phyloP scores from a whole-genome alignment of 192 early-diverging fungal species.

The Coemansia interrupta region DNA sequence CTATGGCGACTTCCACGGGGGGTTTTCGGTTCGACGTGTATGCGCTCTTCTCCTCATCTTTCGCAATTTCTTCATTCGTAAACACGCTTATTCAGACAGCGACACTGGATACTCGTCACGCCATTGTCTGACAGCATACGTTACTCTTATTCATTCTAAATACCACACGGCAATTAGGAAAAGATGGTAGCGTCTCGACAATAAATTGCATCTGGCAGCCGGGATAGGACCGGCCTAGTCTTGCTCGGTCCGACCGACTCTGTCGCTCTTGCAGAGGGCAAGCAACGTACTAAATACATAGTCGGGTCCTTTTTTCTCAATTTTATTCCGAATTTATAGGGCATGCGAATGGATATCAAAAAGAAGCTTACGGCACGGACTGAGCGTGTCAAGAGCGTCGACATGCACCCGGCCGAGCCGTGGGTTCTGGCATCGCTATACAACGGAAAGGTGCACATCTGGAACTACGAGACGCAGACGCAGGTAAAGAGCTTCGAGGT shows the following conservation, averaged over 20 bases:
- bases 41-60: not conserved
- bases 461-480: slow-evolving; percentile 97
- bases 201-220: not conserved
- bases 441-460: slow-evolving; percentile 91
- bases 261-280: too few species aligned
- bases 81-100: not conserved
- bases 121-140: too few species aligned
- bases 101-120: too few species aligned
- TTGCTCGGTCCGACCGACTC: too few species aligned
- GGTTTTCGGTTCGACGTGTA: not conserved
- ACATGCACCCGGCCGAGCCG: slow-evolving; percentile 98
- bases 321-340: slow-evolving; percentile 21
- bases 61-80: not conserved
- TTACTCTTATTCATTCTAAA: slow-evolving; percentile 1
- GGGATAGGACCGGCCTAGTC: too few species aligned
- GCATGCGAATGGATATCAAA: slow-evolving; percentile 59
- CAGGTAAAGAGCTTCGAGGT: slow-evolving; percentile 97
- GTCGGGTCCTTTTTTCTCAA: not conserved
- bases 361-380: slow-evolving; percentile 61
- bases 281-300: too few species aligned
- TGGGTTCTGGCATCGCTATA: slow-evolving; percentile 97
- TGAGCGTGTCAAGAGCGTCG: slow-evolving; percentile 96
- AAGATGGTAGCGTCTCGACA: slow-evolving; percentile 9
- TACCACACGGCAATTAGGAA: not conserved
- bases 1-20: not conserved